A percentile compares a stretch with the other conserved stretches of the same genome.
These are phyloP conservation scores for Arthromyces matolae DNA, from an alignment of 768 basidiomycete genomes.

Conservation along the genomic window DNA sequence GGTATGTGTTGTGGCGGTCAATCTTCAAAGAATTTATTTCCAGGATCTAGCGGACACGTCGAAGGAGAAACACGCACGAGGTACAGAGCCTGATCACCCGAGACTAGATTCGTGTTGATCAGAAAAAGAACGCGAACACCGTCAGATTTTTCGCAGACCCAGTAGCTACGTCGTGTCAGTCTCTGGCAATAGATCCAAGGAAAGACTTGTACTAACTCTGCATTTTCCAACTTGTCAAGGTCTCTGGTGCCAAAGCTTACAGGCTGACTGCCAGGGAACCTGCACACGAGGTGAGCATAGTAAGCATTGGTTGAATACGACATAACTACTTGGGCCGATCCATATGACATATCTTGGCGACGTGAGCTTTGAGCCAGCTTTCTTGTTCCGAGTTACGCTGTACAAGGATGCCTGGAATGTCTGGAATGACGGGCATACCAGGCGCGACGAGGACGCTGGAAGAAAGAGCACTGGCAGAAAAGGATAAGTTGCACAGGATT, in stretches of 20 bases:
- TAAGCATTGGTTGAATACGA: neutral
- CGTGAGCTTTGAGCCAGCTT: slow-evolving; percentile 57
- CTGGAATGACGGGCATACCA: slow-evolving; percentile 56
- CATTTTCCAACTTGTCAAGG: slow-evolving; percentile 69
- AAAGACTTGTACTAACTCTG: slow-evolving; percentile 58
- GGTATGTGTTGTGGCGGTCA: slow-evolving; percentile 90
- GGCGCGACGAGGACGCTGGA: slow-evolving; percentile 1
- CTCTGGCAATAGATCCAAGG: neutral
- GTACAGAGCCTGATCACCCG: slow-evolving; percentile 60
- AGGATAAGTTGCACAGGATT: slow-evolving; percentile 6
- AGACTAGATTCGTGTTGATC: slow-evolving; percentile 54
- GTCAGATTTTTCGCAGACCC: slow-evolving; percentile 99
- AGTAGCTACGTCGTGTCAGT: slow-evolving; percentile 60
- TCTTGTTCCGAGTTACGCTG: slow-evolving; percentile 57
- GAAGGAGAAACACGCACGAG: slow-evolving; percentile 52
- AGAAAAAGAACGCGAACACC: slow-evolving; percentile 88
- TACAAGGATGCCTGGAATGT: slow-evolving; percentile 64
- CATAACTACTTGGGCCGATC: slow-evolving; percentile 57
- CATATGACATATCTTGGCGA: slow-evolving; percentile 63
- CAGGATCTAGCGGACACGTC: neutral
- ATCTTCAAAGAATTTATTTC: slow-evolving; percentile 48
- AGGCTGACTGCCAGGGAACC: slow-evolving; percentile 95
- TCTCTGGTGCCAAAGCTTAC: slow-evolving; percentile 79
- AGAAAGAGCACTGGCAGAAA: slow-evolving; percentile 3
- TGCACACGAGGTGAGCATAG: slow-evolving; percentile 27